A percentile compares a stretch with the other conserved stretches of the same genome.
phyloP scores from a whole-genome alignment of 768 basidiomycete species.

The Sistotremastrum niveocremeum region DNA sequence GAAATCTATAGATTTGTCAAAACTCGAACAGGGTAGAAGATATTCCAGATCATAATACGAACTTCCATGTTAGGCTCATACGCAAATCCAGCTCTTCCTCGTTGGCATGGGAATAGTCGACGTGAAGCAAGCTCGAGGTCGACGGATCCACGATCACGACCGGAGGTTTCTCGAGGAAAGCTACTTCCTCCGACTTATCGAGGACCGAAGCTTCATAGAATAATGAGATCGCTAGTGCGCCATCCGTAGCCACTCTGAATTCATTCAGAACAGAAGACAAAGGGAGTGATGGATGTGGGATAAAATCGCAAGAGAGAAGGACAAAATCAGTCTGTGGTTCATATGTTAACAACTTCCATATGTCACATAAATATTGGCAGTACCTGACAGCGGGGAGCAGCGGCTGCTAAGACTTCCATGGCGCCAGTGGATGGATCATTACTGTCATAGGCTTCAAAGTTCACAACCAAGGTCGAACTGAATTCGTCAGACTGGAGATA shows the following conservation, averaged over 20 bases:
- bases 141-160: constrained; percentile 51
- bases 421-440: constrained; percentile 50
- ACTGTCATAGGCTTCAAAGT: constrained; percentile 72
- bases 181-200: constrained; percentile 30
- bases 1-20: constrained; percentile 36
- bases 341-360: too few relatives aligned
- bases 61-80: constrained; percentile 66
- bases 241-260: constrained; percentile 63
- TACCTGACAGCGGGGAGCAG: too few relatives aligned
- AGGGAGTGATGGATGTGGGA: constrained; percentile 62
- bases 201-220: constrained; percentile 41
- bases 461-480: constrained; percentile 38
- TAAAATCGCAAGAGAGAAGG: constrained; percentile 82
- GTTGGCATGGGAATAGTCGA: constrained; percentile 62
- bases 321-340: constrained; percentile 60
- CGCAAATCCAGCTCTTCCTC: constrained; percentile 58
- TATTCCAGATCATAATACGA: constrained; percentile 12
- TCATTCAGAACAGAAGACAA: constrained; percentile 63
- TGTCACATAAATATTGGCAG: too few relatives aligned
- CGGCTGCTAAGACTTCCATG: constrained; percentile 20
- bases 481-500: constrained; percentile 72
- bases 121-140: constrained; percentile 52
- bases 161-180: constrained; percentile 41
- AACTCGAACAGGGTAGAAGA: not conserved
- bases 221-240: constrained; percentile 49